Conservation (phyloP, 106 monocot genomes). For the Dioscorea dumetorum region DNA sequence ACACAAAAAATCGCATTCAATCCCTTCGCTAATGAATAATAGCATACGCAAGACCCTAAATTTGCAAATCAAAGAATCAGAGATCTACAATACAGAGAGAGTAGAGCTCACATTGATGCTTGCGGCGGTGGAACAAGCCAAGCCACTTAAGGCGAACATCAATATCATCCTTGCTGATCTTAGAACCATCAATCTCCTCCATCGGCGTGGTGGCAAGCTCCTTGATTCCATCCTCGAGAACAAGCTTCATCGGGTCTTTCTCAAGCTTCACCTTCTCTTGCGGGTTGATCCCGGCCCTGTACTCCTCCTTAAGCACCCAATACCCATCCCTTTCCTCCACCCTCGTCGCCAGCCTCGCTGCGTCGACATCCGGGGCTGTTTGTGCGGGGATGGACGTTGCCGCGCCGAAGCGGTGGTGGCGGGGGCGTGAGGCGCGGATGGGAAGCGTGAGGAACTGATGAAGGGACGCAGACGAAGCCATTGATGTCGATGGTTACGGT, state of each 20-base stretch:
- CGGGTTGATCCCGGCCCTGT: slow-evolving; percentile 65
- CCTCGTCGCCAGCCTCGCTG: slow-evolving; percentile 46
- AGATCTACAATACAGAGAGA: background rate
- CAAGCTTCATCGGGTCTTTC: slow-evolving; percentile 78
- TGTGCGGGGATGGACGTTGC: background rate
- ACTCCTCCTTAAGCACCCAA: slow-evolving; percentile 89
- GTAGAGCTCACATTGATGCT: slow-evolving; percentile 66
- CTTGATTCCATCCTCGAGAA: slow-evolving; percentile 54
- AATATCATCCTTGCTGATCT: slow-evolving; percentile 72
- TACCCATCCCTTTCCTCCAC: slow-evolving; percentile 75
- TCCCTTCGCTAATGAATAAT: background rate
- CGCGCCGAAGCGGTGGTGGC: background rate
- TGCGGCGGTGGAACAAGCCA: slow-evolving; percentile 95
- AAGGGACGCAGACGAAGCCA: slow-evolving; percentile 36
- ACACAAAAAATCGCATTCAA: background rate
- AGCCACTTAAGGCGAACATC: slow-evolving; percentile 98
- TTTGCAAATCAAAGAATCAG: background rate
- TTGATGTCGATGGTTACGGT: slow-evolving; percentile 4
- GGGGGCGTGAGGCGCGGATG: background rate
- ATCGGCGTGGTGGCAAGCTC: slow-evolving; percentile 49
- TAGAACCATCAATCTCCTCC: slow-evolving; percentile 58
- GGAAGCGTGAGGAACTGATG: slow-evolving; percentile 24
- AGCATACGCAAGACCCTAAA: background rate
- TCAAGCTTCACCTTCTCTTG: slow-evolving; percentile 88
- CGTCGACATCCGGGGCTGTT: background rate